phyloP scores from a whole-genome alignment of 371 early-diverging fungal species.

The Mortierella sp. region DNA sequence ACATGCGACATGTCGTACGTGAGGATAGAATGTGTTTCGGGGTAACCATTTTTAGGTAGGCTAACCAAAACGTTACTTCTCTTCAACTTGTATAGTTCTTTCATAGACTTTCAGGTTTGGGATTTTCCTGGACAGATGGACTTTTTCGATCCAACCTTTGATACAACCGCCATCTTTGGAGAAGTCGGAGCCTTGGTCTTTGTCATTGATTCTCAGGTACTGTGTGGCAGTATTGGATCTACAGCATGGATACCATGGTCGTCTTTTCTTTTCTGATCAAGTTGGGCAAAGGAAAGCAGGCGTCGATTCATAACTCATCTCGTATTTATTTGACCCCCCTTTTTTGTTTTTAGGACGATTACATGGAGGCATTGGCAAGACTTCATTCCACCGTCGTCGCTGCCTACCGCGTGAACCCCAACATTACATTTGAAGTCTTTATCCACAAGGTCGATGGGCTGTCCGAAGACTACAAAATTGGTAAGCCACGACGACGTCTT shows the following conservation, averaged over 20 bases:
- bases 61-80: neutral
- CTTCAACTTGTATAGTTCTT: conserved; percentile 70
- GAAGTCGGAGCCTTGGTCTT: conserved; percentile 88
- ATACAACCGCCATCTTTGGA: conserved; percentile 81
- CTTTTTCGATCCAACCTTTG: conserved; percentile 81
- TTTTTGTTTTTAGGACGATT: conserved; percentile 79
- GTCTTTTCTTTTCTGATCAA: neutral
- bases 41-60: neutral
- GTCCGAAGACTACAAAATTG: conserved; percentile 94
- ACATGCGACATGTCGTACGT: neutral
- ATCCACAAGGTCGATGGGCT: conserved; percentile 97
- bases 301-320: neutral
- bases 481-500: no score
- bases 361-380: conserved; percentile 82
- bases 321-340: conserved; percentile 1
- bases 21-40: neutral
- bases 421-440: conserved; percentile 92
- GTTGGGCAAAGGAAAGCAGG: neutral
- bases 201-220: conserved; percentile 94
- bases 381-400: conserved; percentile 82
- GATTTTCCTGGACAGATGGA: conserved; percentile 96
- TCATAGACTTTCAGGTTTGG: conserved; percentile 92
- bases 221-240: neutral
- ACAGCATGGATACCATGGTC: neutral
- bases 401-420: conserved; percentile 85